Evolutionary conservation across 2,329 filamentous ascomycete species (phyloP), one percentile per base, ranked within the genome.

Genomic region (Pseudocercospora pini-densiflorae): DNA sequence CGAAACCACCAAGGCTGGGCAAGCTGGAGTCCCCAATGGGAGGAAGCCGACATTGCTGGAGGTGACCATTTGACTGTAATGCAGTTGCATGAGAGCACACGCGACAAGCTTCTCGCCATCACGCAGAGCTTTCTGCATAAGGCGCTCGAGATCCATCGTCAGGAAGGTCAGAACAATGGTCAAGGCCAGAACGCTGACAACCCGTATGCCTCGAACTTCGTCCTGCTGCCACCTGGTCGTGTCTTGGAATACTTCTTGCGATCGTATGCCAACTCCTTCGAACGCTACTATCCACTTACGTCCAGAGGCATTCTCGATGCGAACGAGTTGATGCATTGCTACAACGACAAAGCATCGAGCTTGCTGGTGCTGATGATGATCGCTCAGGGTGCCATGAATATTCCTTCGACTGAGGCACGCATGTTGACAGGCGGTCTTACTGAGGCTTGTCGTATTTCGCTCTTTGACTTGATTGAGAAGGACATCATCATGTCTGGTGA

Each of bases 391-490:
- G 89, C 89, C 9, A 87, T 88, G 64, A 84, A 85, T n/a, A 87
- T 90, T 59, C 87, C 88, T 3, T 88, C 86, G 45, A 81, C 86
- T 0, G 89, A 91, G 77, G 89, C 89, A 1, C 82, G 88, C 47
- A 88, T 86, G 75, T 80, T 92, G 12, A 88, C 89, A 4, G 87
- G 87, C 1, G 89, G 89, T 0, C 79, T 92, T 63, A 89, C 88
- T 0, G 90, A 92, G 77, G 90, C 88, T 3, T 91, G 89, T 74
- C 88, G 89, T 49, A 90, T 92, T 70, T 90, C 88, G 1, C 82
- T 92, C 10, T 91, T 90, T 73, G 89, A 92, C 72, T 85, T 89
- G 5, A 89, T 91, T 60, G 89, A 92, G 78, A 90, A 89, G 76
- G 89, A 92, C 71, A 86, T 91, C 58, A 86, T 89, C 76, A 84